Evolutionary conservation across 2,329 filamentous ascomycete genomes (phyloP), one percentile per base, ranked within the genome.

Genomic region (Phyllosticta citribraziliensis): DNA sequence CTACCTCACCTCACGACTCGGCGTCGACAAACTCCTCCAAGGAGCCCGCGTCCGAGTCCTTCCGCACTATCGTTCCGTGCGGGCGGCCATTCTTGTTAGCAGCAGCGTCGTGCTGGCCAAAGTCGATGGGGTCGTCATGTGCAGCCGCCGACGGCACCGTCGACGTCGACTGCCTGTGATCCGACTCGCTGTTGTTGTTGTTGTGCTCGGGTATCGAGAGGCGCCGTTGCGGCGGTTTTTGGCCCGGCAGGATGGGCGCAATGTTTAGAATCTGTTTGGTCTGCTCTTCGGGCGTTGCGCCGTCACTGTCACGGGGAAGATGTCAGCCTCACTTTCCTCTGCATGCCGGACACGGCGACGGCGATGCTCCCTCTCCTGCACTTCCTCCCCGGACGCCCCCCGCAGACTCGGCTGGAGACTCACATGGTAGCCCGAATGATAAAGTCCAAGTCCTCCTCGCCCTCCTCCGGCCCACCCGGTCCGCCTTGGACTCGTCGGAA

Each of bases 371-470:
- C 8, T 19, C 27, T 33, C n/a, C 22, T 2, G 2, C 22, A 22
- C 22, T 19, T 35, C 33, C 53, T 52, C 25, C 53, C 24, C 52
- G 35, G 58, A 14, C 6, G 25, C 52, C 17, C 35, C 52, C 53
- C 40, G 53, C 35, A 20, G 47, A 60, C n/a, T 25, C 17, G 22
- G 35, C 20, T 60, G 56, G 20, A 55, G 54, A 70, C 84, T 74
- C 75, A 96, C 91, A 99, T 83, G 61, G 86, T 80, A 1, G 92
- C 88, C 73, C 93, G 88, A 69, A 99, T 89, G 69, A 97, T 92
- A 90, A 91, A 99, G 74, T 97, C 94, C 30, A 99, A 78, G 66
- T 89, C 90, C 71, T 95, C 91, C 72, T 95, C 89, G 27, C 89
- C 89, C 71, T 93, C 87, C 65, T 94, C 89, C 3, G 81, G 71